Evolutionary conservation across 805 yeast species (phyloP), one percentile per base, ranked within the genome.

Genomic region (Yamadazyma kitorensis): DNA sequence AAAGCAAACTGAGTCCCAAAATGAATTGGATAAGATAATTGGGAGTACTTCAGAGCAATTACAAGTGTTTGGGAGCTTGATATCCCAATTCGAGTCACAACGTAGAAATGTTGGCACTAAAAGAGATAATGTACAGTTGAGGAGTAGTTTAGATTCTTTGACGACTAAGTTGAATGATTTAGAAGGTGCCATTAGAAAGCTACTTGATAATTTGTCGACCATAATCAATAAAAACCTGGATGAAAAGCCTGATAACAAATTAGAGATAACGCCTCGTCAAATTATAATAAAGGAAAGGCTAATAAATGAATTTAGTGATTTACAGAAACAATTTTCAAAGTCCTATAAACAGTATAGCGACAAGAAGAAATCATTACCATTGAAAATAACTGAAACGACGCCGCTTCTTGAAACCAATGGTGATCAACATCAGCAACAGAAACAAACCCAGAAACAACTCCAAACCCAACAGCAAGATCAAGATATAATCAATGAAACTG

Each of bases 81-180:
- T 75, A n/a, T 58, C 72, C 7, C 68, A 63, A 31, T 61, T 79
- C 28, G 79, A 76, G 39, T 61, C 64, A 18, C 65, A 73, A 28
- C 63, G 73, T 16, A 59, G 58, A 27, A 76, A 68, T 33, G 44
- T 80, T 11, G 86, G 86, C 0, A 61, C 80, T 1, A 63, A 64
- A 33, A 44, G 79, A 43, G 85, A 80, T 44, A 57, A 59, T 14
- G 18, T 16, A 2, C 46, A 50, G 18, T 40, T 70, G n/a, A 49
- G 78, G 29, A 46, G 41, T 11, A 51, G 51, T 11, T 44, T 64
- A 16, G 75, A 68, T 37, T 45, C 53, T 4, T 38, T 63, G 3
- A 51, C 53, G 7, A 45, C 54, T 3, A 59, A 76, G 14, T 51
- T 60, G 2, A 40, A 47, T 9, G 54, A 51, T 6, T 41, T 65